Conservation (phyloP, 495 filamentous ascomycete species). For the Lasiosphaeris hirsuta region DNA sequence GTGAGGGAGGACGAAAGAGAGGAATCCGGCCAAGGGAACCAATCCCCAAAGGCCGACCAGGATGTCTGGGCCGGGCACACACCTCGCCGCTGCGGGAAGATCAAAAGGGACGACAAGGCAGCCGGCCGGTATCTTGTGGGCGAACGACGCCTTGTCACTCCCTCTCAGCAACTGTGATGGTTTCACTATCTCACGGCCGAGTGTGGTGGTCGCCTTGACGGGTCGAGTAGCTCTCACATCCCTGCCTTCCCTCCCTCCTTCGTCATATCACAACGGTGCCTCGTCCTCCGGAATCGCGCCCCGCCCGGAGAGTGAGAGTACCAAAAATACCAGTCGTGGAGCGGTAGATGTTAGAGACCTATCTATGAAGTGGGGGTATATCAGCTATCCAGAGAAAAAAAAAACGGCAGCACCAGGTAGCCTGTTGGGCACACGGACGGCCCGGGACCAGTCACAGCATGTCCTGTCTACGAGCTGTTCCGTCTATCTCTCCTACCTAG, state of each 20-base stretch:
- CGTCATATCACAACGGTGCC: slow-evolving; percentile 10
- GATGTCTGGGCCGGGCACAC: background rate
- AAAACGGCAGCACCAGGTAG: slow-evolving; percentile 1
- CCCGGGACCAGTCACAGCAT: slow-evolving; percentile 4
- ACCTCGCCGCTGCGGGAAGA: slow-evolving; percentile 1
- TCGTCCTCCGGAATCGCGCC: slow-evolving; percentile 2
- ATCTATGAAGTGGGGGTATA: slow-evolving; percentile 10
- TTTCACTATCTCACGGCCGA: slow-evolving; percentile 9
- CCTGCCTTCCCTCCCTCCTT: slow-evolving; percentile 10
- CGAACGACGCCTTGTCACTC: slow-evolving; percentile 5
- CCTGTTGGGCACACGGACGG: slow-evolving; percentile 5
- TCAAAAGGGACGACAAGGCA: slow-evolving; percentile 1
- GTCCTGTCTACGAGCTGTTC: background rate
- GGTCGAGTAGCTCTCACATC: slow-evolving; percentile 6
- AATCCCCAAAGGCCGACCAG: background rate
- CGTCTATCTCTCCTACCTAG: background rate
- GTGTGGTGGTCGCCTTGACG: slow-evolving; percentile 9
- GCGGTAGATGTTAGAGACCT: background rate
- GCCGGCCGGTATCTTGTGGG: slow-evolving; percentile 1
- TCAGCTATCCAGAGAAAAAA: slow-evolving; percentile 1
- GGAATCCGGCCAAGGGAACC: background rate
- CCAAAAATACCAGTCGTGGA: too few species aligned
- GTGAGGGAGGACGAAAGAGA: background rate
- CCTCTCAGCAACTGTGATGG: background rate
- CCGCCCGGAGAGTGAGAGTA: too few species aligned